phyloP scores from a whole-genome alignment of 2,329 filamentous ascomycete species.

The Hawksworthiomyces lignivorus region DNA sequence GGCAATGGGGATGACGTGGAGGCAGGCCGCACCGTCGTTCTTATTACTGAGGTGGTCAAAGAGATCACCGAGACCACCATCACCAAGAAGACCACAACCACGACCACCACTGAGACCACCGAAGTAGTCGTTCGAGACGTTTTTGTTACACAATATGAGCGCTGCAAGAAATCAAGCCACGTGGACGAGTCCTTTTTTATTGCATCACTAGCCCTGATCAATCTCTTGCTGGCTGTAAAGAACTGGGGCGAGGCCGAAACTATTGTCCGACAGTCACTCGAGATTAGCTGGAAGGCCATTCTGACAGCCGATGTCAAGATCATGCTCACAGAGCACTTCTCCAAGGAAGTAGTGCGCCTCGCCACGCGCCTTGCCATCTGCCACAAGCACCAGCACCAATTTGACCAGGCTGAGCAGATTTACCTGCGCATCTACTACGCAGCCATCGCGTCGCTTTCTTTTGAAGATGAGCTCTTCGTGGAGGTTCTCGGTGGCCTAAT shows the following conservation, averaged over 20 bases:
- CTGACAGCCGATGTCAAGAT: constrained; percentile 24
- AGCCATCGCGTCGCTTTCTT: constrained; percentile 22
- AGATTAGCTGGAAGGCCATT: constrained; percentile 31
- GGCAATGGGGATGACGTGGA: constrained; percentile 26
- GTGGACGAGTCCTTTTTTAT: constrained; percentile 28
- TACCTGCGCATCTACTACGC: constrained; percentile 30
- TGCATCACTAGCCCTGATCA: constrained; percentile 26
- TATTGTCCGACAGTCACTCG: constrained; percentile 26
- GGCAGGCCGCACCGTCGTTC: constrained; percentile 24
- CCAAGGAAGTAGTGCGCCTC: constrained; percentile 25
- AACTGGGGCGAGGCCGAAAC: constrained; percentile 29
- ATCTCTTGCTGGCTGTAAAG: constrained; percentile 22
- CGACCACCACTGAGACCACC: constrained; percentile 25
- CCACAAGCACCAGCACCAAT: constrained; percentile 26
- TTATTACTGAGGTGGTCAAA: constrained; percentile 32
- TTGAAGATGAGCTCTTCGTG: constrained; percentile 23
- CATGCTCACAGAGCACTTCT: constrained; percentile 21
- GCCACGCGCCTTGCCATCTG: constrained; percentile 28
- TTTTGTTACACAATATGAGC: constrained; percentile 20
- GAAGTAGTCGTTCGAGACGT: constrained; percentile 23
- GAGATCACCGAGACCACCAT: constrained; percentile 28
- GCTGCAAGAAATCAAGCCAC: constrained; percentile 25
- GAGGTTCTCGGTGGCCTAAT: constrained; percentile 24
- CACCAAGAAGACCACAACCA: constrained; percentile 27
- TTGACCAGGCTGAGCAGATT: constrained; percentile 30